Evolutionary conservation across 176 grass and related monocot genomes (phyloP).

Genomic region (Oropetium thomaeum): DNA sequence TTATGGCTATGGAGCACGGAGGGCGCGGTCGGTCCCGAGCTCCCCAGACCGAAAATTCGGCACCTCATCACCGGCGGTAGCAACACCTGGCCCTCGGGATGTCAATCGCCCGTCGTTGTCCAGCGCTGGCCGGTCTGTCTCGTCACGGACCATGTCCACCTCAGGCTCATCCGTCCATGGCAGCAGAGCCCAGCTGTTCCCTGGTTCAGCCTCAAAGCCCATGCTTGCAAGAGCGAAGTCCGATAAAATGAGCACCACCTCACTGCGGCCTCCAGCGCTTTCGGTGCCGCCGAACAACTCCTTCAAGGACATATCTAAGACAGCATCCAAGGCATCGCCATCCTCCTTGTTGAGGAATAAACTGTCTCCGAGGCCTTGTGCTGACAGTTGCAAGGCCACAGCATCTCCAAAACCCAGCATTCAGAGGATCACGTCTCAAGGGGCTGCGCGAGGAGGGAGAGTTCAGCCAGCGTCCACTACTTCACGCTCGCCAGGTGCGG

Average conservation of each 20-base stretch:
- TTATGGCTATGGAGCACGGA: conserved; percentile 10
- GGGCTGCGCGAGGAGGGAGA: conserved; percentile 29
- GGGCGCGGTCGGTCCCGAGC: conserved; percentile 31
- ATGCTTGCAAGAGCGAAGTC: conserved; percentile 34
- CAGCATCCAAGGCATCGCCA: neutral
- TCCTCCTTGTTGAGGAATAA: conserved; percentile 41
- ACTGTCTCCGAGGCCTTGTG: conserved; percentile 22
- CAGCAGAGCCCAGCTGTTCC: conserved; percentile 17
- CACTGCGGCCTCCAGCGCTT: neutral
- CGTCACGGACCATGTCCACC: conserved; percentile 17
- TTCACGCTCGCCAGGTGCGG: neutral
- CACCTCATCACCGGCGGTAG: neutral
- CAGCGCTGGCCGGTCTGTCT: neutral
- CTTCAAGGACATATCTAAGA: conserved; percentile 31
- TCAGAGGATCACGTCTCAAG: neutral
- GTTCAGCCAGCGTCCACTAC: neutral
- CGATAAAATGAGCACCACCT: conserved; percentile 12
- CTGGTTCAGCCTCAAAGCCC: conserved; percentile 7
- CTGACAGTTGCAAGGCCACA: conserved; percentile 17
- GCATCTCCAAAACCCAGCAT: conserved; percentile 25
- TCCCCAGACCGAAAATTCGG: conserved; percentile 42
- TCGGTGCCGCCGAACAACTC: conserved; percentile 18
- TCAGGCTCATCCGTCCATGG: conserved; percentile 28
- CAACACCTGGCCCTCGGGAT: neutral
- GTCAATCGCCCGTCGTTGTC: conserved; percentile 12